Conservation (phyloP, 305 asterid species). For the Fraxinus xanthoxyloides region DNA sequence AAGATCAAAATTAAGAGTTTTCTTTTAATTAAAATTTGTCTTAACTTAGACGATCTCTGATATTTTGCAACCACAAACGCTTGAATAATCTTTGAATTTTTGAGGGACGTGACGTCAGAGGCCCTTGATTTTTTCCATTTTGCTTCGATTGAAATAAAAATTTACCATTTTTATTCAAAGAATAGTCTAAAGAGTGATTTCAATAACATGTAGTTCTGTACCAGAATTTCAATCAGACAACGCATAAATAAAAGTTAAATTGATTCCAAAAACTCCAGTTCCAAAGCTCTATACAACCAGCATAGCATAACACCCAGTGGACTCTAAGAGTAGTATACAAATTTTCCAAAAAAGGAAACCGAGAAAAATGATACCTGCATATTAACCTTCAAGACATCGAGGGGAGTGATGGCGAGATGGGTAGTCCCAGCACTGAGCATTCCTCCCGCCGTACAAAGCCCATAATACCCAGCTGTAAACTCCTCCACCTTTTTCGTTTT, state of each 20-base stretch:
- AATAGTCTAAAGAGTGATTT: background rate
- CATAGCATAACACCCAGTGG: background rate
- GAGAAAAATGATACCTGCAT: conserved; percentile 53
- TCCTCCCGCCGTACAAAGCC: conserved; percentile 58
- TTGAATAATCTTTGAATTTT: background rate
- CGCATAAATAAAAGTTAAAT: background rate
- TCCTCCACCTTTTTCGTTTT: conserved; percentile 33
- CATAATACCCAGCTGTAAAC: conserved; percentile 57
- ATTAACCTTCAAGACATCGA: conserved; percentile 75
- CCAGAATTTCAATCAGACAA: background rate
- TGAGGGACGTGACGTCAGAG: background rate
- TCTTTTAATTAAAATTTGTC: background rate
- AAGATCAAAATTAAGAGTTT: background rate
- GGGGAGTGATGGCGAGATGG: conserved; percentile 70
- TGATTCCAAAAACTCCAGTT: background rate
- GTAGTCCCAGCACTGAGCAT: conserved; percentile 70
- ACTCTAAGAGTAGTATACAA: background rate
- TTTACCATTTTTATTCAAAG: background rate
- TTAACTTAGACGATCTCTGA: background rate
- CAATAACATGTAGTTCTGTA: background rate
- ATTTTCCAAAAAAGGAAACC: background rate
- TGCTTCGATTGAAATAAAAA: background rate
- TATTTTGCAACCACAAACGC: background rate
- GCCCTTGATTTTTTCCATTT: background rate
- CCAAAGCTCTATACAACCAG: background rate